phyloP scores from a whole-genome alignment of 768 basidiomycete genomes.

The Leucocoprinus sp. region DNA sequence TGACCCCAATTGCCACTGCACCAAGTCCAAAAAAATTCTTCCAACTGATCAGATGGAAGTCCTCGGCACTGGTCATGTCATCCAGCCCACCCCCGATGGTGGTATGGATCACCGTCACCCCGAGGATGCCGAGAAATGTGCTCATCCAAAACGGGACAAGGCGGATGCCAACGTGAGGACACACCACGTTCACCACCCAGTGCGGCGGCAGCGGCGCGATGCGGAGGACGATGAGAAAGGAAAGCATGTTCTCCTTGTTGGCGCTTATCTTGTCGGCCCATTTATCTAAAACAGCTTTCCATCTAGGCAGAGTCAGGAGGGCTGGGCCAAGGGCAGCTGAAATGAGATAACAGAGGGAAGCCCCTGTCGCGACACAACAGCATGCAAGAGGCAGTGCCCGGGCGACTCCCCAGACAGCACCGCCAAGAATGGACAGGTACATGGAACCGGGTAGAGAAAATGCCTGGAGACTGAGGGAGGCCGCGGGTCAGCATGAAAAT shows the following conservation, averaged over 20 bases:
- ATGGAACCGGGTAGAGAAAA: slow-evolving; percentile 96
- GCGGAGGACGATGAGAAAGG: slow-evolving; percentile 89
- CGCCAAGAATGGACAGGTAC: slow-evolving; percentile 95
- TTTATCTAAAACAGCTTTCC: slow-evolving; percentile 72
- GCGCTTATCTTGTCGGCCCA: slow-evolving; percentile 74
- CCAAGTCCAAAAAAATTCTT: slow-evolving; percentile 80
- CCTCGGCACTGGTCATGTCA: slow-evolving; percentile 88
- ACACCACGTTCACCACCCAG: slow-evolving; percentile 91
- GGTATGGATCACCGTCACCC: slow-evolving; percentile 89
- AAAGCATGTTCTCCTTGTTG: slow-evolving; percentile 79
- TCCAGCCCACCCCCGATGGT: slow-evolving; percentile 91
- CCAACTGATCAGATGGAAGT: slow-evolving; percentile 92
- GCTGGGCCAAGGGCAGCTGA: slow-evolving; percentile 91
- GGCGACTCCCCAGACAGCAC: slow-evolving; percentile 90
- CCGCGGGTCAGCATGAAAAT: slow-evolving; percentile 2
- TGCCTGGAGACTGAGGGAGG: slow-evolving; percentile 68
- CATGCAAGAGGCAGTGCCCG: slow-evolving; percentile 86
- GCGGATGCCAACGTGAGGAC: slow-evolving; percentile 87
- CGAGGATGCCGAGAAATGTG: slow-evolving; percentile 86
- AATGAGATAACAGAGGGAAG: slow-evolving; percentile 86
- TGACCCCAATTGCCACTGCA: slow-evolving; percentile 83
- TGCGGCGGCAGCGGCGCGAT: slow-evolving; percentile 94
- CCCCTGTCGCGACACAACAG: slow-evolving; percentile 85
- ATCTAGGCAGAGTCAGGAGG: slow-evolving; percentile 77
- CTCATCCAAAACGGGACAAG: slow-evolving; percentile 82